phyloP scores from a whole-genome alignment of 2,329 filamentous ascomycete species.

The Fusarium poae region DNA sequence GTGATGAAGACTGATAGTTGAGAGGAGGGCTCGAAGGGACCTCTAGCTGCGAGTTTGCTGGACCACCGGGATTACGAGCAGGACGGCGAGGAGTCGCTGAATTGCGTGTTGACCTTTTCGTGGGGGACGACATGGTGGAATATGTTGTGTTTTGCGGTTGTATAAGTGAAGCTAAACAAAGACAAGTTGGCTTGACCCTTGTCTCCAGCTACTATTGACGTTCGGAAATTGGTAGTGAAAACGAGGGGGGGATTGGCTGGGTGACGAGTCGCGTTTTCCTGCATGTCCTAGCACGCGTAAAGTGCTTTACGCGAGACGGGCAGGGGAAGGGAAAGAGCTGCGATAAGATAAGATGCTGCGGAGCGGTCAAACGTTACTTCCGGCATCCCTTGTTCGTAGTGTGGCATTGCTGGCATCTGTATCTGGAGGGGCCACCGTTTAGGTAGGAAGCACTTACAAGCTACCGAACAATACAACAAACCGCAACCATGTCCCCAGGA shows the following conservation, averaged over 20 bases:
- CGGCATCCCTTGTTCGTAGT: slow-evolving; percentile 41
- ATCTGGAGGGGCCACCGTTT: slow-evolving; percentile 50
- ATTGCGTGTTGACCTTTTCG: slow-evolving; percentile 63
- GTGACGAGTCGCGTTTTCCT: slow-evolving; percentile 46
- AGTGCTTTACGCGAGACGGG: slow-evolving; percentile 53
- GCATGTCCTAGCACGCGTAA: slow-evolving; percentile 56
- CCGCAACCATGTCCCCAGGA: slow-evolving; percentile 73
- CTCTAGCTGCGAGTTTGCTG: slow-evolving; percentile 59
- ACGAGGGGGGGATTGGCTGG: slow-evolving; percentile 48
- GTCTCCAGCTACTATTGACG: slow-evolving; percentile 39
- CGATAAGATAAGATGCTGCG: slow-evolving; percentile 26
- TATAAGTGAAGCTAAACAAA: slow-evolving; percentile 19
- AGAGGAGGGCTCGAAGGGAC: slow-evolving; percentile 85
- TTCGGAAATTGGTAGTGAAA: slow-evolving; percentile 43
- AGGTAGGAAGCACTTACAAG: slow-evolving; percentile 36
- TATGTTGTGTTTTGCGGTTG: slow-evolving; percentile 15
- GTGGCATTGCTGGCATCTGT: slow-evolving; percentile 50
- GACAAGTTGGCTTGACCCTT: slow-evolving; percentile 28
- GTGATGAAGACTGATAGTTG: slow-evolving; percentile 68
- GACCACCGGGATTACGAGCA: slow-evolving; percentile 58
- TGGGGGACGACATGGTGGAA: slow-evolving; percentile 58
- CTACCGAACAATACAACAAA: slow-evolving; percentile 36
- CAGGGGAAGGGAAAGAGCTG: not conserved
- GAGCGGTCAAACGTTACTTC: slow-evolving; percentile 53
- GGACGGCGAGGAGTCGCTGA: slow-evolving; percentile 61